Conservation (phyloP, 75 land plant genomes). For the Ceratopteris richardii region DNA sequence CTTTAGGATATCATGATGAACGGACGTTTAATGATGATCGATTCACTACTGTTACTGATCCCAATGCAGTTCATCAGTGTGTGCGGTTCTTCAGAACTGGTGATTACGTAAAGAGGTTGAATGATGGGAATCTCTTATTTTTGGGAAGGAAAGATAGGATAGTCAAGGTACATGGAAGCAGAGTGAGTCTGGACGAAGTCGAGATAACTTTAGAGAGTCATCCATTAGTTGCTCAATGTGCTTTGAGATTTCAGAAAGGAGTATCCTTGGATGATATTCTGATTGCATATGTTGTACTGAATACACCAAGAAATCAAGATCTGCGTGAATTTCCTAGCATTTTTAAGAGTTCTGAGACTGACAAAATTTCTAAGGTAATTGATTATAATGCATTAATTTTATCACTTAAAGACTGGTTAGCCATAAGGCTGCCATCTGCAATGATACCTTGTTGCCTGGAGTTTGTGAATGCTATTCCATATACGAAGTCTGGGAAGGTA, state of each 20-base stretch:
- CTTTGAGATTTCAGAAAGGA: slow-evolving; percentile 22
- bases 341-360: background rate
- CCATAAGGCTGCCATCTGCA: slow-evolving; percentile 31
- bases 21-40: slow-evolving; percentile 5
- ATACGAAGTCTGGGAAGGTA: slow-evolving; percentile 54
- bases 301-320: background rate
- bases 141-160: slow-evolving; percentile 69
- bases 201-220: slow-evolving; percentile 48
- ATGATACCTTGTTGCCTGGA: slow-evolving; percentile 51
- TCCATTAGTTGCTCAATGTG: slow-evolving; percentile 51
- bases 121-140: slow-evolving; percentile 50
- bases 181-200: slow-evolving; percentile 63
- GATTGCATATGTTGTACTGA: slow-evolving; percentile 30
- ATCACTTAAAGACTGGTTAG: slow-evolving; percentile 45
- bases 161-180: slow-evolving; percentile 59
- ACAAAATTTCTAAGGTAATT: too few species aligned
- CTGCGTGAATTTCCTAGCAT: background rate
- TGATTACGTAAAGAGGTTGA: slow-evolving; percentile 51
- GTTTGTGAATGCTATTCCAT: slow-evolving; percentile 32
- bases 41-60: slow-evolving; percentile 3
- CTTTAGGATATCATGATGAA: slow-evolving; percentile 41
- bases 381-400: too few species aligned
- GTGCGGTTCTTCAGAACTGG: slow-evolving; percentile 50
- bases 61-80: background rate
- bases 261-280: slow-evolving; percentile 15